These are phyloP conservation scores for Saksenaea vasiformis DNA, from an alignment of 371 early-diverging fungal species.

Conservation along the genomic window DNA sequence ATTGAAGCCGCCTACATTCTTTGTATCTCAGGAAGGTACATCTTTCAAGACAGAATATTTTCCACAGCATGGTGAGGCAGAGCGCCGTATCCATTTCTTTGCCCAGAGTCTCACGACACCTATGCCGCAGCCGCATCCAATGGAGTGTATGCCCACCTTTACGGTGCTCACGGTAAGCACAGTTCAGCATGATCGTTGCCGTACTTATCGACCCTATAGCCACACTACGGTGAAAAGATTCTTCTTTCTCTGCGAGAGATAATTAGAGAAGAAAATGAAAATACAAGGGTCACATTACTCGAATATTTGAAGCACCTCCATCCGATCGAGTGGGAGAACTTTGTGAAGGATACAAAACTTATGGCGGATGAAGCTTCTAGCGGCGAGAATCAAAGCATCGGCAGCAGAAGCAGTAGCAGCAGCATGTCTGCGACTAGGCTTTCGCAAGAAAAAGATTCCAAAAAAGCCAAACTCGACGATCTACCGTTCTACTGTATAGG, in stretches of 20 bases:
- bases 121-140: constrained; percentile 83
- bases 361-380: constrained; percentile 66
- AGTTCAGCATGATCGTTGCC: neutral
- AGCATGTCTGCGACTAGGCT: constrained; percentile 7
- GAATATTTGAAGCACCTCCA: constrained; percentile 89
- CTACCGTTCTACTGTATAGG: constrained; percentile 83
- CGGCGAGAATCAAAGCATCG: constrained; percentile 12
- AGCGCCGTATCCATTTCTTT: constrained; percentile 87
- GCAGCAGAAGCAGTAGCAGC: constrained; percentile 17
- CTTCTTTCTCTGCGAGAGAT: constrained; percentile 82
- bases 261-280: constrained; percentile 82
- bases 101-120: constrained; percentile 87
- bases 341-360: constrained; percentile 86
- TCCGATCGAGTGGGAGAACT: constrained; percentile 89
- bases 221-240: constrained; percentile 90
- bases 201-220: constrained; percentile 27
- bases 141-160: constrained; percentile 86
- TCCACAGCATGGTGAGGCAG: constrained; percentile 80
- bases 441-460: constrained; percentile 18
- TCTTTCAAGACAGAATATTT: constrained; percentile 79
- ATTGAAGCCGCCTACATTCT: constrained; percentile 82
- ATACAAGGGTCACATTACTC: constrained; percentile 79
- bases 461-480: constrained; percentile 59
- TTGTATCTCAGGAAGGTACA: constrained; percentile 82
- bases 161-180: constrained; percentile 73